A percentile compares a stretch with the other conserved stretches of the same genome.
phyloP scores from a whole-genome alignment of 2,329 filamentous ascomycete species.

The Hortaea werneckii region DNA sequence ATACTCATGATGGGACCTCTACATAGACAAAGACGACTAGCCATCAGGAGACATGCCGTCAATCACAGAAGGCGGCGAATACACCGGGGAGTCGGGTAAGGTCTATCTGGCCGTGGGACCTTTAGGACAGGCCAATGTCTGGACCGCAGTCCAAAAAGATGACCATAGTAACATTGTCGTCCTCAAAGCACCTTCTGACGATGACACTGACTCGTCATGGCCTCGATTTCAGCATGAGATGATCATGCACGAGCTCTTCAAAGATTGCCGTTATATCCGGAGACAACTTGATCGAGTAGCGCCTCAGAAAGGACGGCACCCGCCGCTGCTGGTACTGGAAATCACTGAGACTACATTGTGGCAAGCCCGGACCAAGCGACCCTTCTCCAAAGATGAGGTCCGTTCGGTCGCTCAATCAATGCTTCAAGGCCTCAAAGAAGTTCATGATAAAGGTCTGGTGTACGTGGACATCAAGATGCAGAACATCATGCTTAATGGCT shows the following conservation, averaged over 20 bases:
- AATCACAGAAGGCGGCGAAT: slow-evolving; percentile 13
- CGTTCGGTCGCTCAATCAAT: slow-evolving; percentile 12
- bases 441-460: slow-evolving; percentile 19
- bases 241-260: slow-evolving; percentile 23
- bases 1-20: too few relatives aligned
- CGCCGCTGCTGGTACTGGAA: slow-evolving; percentile 20
- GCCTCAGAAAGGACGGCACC: slow-evolving; percentile 5
- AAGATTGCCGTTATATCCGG: slow-evolving; percentile 13
- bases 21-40: too few relatives aligned
- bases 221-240: slow-evolving; percentile 20
- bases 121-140: slow-evolving; percentile 21
- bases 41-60: slow-evolving; percentile 2
- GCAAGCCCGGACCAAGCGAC: slow-evolving; percentile 17
- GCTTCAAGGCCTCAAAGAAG: slow-evolving; percentile 14
- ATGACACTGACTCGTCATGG: slow-evolving; percentile 12
- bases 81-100: slow-evolving; percentile 15
- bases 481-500: slow-evolving; percentile 21
- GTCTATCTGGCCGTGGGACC: slow-evolving; percentile 19
- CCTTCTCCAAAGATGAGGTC: slow-evolving; percentile 17
- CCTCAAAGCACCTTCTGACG: slow-evolving; percentile 16
- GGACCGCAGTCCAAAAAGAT: slow-evolving; percentile 16
- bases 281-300: slow-evolving; percentile 19
- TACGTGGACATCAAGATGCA: slow-evolving; percentile 23
- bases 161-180: slow-evolving; percentile 14
- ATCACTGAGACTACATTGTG: slow-evolving; percentile 17